These are phyloP conservation scores for Calonectria henricotiae DNA, from an alignment of 2,329 filamentous ascomycete species.

Conservation along the genomic window DNA sequence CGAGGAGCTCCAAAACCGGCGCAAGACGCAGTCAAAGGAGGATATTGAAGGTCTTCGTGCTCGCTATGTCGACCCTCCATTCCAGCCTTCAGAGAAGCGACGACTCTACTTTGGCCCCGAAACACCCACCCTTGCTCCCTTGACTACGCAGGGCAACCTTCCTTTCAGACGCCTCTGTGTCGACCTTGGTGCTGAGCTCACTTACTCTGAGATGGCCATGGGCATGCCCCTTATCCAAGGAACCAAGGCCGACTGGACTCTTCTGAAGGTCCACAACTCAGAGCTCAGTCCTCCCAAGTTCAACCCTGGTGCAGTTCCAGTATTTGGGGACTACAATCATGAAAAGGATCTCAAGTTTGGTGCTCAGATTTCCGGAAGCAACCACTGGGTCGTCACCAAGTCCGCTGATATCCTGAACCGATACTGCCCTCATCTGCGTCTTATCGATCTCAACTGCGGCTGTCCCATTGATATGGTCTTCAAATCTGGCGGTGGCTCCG, in stretches of 20 bases:
- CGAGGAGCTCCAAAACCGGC: conserved; percentile 61
- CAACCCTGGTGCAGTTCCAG: conserved; percentile 63
- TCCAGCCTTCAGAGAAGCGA: conserved; percentile 93
- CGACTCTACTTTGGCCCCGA: conserved; percentile 94
- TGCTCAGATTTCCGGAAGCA: conserved; percentile 92
- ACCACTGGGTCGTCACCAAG: conserved; percentile 92
- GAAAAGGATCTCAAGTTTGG: conserved; percentile 89
- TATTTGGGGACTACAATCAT: conserved; percentile 87
- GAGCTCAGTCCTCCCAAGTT: conserved; percentile 83
- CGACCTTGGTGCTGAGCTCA: conserved; percentile 90
- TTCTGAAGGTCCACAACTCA: conserved; percentile 92
- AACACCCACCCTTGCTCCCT: conserved; percentile 92
- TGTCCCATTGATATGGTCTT: conserved; percentile 97
- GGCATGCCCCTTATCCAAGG: conserved; percentile 91
- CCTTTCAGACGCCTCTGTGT: conserved; percentile 94
- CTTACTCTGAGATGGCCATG: conserved; percentile 99
- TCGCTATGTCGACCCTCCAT: conserved; percentile 86
- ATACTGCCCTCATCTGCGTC: conserved; percentile 85
- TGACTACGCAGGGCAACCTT: conserved; percentile 97
- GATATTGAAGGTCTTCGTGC: conserved; percentile 82
- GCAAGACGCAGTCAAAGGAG: conserved; percentile 62
- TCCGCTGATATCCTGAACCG: conserved; percentile 85
- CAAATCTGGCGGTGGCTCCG: conserved; percentile 90
- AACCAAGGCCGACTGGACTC: conserved; percentile 92
- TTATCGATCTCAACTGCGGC: conserved; percentile 96